phyloP scores from a whole-genome alignment of 805 yeast species.

The Candida andamanensis region DNA sequence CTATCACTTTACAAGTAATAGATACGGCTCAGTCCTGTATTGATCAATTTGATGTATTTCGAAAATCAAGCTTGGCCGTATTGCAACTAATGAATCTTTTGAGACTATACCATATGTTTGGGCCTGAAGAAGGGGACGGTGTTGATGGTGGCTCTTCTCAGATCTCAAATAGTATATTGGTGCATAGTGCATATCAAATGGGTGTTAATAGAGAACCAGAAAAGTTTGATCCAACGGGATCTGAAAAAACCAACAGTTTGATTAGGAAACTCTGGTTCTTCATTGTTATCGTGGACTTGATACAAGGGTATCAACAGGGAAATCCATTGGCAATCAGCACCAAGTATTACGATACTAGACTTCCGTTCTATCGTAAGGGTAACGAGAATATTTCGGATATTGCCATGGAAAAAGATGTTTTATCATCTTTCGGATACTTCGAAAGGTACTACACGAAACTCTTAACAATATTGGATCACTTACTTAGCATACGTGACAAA shows the following conservation, averaged over 20 bases:
- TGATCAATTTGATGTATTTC: conserved; percentile 27
- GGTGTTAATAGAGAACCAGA: conserved; percentile 69
- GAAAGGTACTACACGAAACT: conserved; percentile 24
- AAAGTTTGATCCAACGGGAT: conserved; percentile 29
- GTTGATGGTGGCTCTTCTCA: conserved; percentile 59
- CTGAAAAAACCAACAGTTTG: conserved; percentile 20
- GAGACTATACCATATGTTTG: conserved; percentile 45
- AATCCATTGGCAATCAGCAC: conserved; percentile 26
- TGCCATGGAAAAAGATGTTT: conserved; percentile 32
- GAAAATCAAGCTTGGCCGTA: conserved; percentile 42
- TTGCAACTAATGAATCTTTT: conserved; percentile 51
- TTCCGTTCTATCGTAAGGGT: conserved; percentile 32
- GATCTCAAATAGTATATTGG: conserved; percentile 48
- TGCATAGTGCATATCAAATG: conserved; percentile 62
- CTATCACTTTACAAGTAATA: conserved; percentile 25
- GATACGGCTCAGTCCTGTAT: conserved; percentile 32
- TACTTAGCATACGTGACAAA: conserved; percentile 16
- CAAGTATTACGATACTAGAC: conserved; percentile 23
- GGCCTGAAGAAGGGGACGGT: conserved; percentile 57
- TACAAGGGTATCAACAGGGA: conserved; percentile 29
- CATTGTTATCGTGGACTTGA: conserved; percentile 23
- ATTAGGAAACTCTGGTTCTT: conserved; percentile 36
- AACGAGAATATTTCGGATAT: conserved; percentile 28
- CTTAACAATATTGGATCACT: conserved; percentile 19
- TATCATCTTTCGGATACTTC: conserved; percentile 24